Evolutionary conservation across 2,329 filamentous ascomycete species (phyloP).

Genomic region (Diaporthe longicolla): DNA sequence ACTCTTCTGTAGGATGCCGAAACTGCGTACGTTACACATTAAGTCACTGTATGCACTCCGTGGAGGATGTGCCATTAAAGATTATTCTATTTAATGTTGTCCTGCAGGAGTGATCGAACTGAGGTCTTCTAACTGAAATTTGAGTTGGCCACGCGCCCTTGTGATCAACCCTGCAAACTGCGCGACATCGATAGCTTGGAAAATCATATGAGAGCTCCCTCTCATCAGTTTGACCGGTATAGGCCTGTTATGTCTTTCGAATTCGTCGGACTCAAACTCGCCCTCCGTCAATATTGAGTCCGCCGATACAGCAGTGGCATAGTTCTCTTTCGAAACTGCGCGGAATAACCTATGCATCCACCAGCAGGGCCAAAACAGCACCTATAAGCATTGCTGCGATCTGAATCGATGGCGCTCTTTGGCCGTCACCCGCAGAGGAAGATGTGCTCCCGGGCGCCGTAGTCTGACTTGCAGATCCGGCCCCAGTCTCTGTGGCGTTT

Average conservation of each 20-base stretch:
- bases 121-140: not conserved
- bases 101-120: too few relatives aligned
- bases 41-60: not conserved
- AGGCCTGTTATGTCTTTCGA: too few relatives aligned
- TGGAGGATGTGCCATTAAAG: not conserved
- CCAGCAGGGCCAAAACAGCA: not conserved
- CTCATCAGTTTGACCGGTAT: too few relatives aligned
- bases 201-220: not conserved
- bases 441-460: conserved; percentile 4
- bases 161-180: not conserved
- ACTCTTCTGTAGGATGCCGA: not conserved
- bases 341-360: not conserved
- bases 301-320: not conserved
- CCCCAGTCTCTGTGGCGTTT: not conserved
- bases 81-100: not conserved
- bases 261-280: not conserved
- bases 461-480: not conserved
- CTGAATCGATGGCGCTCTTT: not conserved
- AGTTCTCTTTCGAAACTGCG: too few relatives aligned
- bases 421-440: not conserved
- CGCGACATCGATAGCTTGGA: not conserved
- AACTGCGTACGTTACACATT: not conserved
- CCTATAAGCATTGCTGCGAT: conserved; percentile 10
- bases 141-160: too few relatives aligned
- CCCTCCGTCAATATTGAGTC: not conserved